Conservation (phyloP, 2,329 filamentous ascomycete species). For the Lecanicillium sp. region DNA sequence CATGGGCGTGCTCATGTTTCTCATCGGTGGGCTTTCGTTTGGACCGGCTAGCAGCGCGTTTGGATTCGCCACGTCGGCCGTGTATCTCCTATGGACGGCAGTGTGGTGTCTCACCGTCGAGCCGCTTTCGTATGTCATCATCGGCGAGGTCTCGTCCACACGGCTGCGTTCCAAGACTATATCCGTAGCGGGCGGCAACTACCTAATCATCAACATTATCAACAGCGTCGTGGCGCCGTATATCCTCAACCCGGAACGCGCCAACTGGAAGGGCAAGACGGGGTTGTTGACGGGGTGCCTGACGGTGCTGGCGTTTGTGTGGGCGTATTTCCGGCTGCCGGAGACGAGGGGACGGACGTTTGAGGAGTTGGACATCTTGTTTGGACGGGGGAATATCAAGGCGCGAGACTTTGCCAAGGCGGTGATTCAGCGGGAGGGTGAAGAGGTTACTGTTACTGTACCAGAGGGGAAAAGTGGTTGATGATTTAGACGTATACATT, state of each 20-base stretch:
- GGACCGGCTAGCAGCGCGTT: constrained; percentile 13
- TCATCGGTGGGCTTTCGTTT: constrained; percentile 1
- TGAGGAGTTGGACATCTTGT: constrained; percentile 19
- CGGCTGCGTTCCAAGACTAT: constrained; percentile 28
- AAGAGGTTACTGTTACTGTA: neutral
- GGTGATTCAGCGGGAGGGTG: neutral
- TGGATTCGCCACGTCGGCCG: constrained; percentile 23
- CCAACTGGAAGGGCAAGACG: constrained; percentile 24
- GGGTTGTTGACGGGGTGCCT: constrained; percentile 10
- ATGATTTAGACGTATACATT: no score
- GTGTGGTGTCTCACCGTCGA: constrained; percentile 28
- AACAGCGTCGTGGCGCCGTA: constrained; percentile 13
- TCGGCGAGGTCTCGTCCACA: constrained; percentile 26
- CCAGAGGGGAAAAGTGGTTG: neutral
- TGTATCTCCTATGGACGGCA: constrained; percentile 30
- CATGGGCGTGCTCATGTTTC: constrained; percentile 19
- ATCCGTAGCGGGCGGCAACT: constrained; percentile 20
- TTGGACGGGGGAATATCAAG: constrained; percentile 16
- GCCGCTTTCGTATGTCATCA: constrained; percentile 28
- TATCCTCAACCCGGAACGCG: constrained; percentile 14
- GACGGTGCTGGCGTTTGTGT: constrained; percentile 12
- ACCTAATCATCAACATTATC: constrained; percentile 10
- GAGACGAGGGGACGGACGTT: constrained; percentile 18
- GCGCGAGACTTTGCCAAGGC: constrained; percentile 10
- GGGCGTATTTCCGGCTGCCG: constrained; percentile 18